Conservation (phyloP, 2,329 filamentous ascomycete genomes). For the Aureobasidium sp. region DNA sequence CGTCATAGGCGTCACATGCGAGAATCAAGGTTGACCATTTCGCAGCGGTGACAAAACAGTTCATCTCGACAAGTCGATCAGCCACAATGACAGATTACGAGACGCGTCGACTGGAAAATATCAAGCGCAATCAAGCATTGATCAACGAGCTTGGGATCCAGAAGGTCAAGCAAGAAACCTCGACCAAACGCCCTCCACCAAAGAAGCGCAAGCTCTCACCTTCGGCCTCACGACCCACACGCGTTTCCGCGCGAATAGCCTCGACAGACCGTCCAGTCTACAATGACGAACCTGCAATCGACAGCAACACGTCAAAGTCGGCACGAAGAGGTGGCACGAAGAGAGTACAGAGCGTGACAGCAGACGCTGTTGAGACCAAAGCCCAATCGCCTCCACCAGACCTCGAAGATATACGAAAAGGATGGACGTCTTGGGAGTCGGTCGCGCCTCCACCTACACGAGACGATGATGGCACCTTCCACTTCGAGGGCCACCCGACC, state of each 20-base stretch:
- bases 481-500: slow-evolving; percentile 34
- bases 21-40: too few relatives aligned
- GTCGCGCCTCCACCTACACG: slow-evolving; percentile 33
- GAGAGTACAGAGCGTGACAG: neutral
- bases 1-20: neutral
- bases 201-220: slow-evolving; percentile 34
- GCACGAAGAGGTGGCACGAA: neutral
- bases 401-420: slow-evolving; percentile 25
- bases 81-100: slow-evolving; percentile 31
- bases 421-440: slow-evolving; percentile 39
- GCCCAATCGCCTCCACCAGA: slow-evolving; percentile 16
- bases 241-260: slow-evolving; percentile 41
- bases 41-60: neutral
- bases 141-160: slow-evolving; percentile 40
- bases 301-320: neutral
- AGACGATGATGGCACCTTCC: slow-evolving; percentile 35
- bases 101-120: slow-evolving; percentile 38
- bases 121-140: slow-evolving; percentile 41
- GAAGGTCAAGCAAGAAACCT: slow-evolving; percentile 15
- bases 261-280: slow-evolving; percentile 29
- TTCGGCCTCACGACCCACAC: slow-evolving; percentile 14
- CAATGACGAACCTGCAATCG: slow-evolving; percentile 26
- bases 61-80: slow-evolving; percentile 1
- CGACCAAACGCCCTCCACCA: slow-evolving; percentile 18
- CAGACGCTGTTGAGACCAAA: neutral